Evolutionary conservation across 2,329 filamentous ascomycete genomes (phyloP), one percentile per base, ranked within the genome.

Genomic region (Aureobasidium pullulans): DNA sequence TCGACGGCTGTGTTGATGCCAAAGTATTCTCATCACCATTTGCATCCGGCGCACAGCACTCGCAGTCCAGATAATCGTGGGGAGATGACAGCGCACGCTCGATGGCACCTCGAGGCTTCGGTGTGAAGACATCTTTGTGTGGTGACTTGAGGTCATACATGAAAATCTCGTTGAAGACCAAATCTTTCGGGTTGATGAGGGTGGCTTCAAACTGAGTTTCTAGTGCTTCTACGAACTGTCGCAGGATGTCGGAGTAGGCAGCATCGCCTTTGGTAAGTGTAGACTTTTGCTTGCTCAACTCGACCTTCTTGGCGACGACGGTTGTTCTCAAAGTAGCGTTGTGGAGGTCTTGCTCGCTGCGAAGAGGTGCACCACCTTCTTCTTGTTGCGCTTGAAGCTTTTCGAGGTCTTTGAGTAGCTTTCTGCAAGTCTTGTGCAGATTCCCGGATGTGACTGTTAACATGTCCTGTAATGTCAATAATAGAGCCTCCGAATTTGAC

Each of bases 281-380:
- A 1, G 88, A 84, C 64, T 86, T 85, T 69, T 91, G 86, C 63
- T 84, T 87, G 72, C 87, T 90, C 42, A 94, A 78, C 67, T 91
- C 86, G 16, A 94, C 88, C 69, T 89, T 88, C 68, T 93, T 88
- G 15, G 88, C 88, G 53, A 93, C 84, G 34, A 93, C 84, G 0
- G 89, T 93, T 1, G 89, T 90, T 46, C 90, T 81, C 42, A 90
- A 74, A 44, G 87, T 84, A 64, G 84, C 85, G 72, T 81, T 78
- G 43, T 87, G 85, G 10, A 87, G 80, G 65, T 86, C 86, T 71
- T 94, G 88, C 69, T 86, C 87, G 73, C 86, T 95, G 62, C 86
- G 84, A 32, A 95, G 78, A 4, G 23, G 23, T 23, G 78, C 69
- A n/a, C 48, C 56, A 23, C 57, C 59, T 4, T 60, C 43, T 39